phyloP scores from a whole-genome alignment of 192 early-diverging fungal genomes.

The Linnemannia zychae region DNA sequence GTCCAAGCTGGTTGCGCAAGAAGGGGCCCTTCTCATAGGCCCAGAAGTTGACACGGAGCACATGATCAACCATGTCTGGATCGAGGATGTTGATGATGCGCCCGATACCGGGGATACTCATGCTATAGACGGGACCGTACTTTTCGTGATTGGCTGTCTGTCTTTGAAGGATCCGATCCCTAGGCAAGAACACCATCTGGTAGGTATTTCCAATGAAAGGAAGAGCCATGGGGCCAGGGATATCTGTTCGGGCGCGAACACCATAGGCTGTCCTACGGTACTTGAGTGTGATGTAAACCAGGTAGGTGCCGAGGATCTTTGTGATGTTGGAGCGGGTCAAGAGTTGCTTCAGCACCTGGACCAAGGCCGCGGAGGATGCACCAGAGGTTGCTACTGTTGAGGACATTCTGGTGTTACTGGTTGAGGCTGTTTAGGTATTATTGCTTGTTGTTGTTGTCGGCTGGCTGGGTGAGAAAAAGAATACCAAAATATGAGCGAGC shows the following conservation, averaged over 20 bases:
- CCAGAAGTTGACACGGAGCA: constrained; percentile 51
- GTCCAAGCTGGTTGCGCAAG: constrained; percentile 22
- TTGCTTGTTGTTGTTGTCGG: background rate
- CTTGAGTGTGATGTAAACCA: constrained; percentile 33
- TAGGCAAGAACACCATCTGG: constrained; percentile 7
- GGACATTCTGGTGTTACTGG: background rate
- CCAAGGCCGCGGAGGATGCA: background rate
- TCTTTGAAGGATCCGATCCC: constrained; percentile 32
- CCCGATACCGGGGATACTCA: constrained; percentile 40
- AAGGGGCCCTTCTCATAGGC: constrained; percentile 50
- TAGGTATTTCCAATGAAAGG: constrained; percentile 41
- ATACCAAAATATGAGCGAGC: background rate
- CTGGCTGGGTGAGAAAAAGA: background rate
- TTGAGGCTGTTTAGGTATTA: background rate
- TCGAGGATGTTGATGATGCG: constrained; percentile 34
- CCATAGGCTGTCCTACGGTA: constrained; percentile 42
- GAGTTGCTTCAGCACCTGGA: constrained; percentile 11
- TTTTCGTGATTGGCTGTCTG: constrained; percentile 28
- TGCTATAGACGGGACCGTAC: constrained; percentile 35
- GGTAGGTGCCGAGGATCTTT: constrained; percentile 24
- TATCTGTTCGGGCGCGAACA: constrained; percentile 17
- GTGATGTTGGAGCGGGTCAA: constrained; percentile 20
- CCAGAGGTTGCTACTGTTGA: constrained; percentile 3
- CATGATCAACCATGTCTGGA: constrained; percentile 44
- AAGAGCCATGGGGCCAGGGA: constrained; percentile 28